Evolutionary conservation across 768 basidiomycete genomes (phyloP).

Genomic region (Boletus bicolor): DNA sequence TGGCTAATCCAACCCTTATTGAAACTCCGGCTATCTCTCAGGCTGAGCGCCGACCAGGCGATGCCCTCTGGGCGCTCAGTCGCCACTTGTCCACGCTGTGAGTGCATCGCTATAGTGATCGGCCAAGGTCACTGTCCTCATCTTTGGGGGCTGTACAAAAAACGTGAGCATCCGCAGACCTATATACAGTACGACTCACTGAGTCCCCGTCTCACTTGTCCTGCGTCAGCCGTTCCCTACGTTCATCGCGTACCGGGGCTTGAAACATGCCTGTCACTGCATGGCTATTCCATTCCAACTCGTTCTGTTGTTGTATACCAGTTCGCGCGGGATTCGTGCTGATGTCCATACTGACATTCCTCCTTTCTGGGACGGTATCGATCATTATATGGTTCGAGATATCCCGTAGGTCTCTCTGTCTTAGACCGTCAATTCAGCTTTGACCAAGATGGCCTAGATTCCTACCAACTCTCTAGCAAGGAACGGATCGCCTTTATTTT

Average conservation of each 20-base stretch:
- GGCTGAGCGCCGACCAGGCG: constrained; percentile 2
- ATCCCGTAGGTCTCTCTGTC: constrained; percentile 40
- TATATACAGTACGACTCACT: background rate
- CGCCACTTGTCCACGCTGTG: background rate
- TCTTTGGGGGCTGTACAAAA: constrained; percentile 1
- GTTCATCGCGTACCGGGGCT: background rate
- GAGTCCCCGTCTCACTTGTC: background rate
- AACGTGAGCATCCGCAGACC: background rate
- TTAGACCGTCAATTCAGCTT: background rate
- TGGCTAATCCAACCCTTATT: constrained; percentile 4
- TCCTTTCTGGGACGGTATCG: constrained; percentile 52
- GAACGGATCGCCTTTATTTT: constrained; percentile 43
- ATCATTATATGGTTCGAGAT: constrained; percentile 62
- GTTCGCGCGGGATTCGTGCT: constrained; percentile 58
- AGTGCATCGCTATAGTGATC: constrained; percentile 14
- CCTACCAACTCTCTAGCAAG: constrained; percentile 29
- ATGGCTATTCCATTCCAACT: constrained; percentile 47
- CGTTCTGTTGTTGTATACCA: constrained; percentile 62
- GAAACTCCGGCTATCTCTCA: constrained; percentile 21
- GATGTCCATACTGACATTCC: constrained; percentile 50
- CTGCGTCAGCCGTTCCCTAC: background rate
- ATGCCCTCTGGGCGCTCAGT: background rate
- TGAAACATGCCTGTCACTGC: constrained; percentile 39
- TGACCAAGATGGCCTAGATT: constrained; percentile 27
- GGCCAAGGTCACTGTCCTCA: background rate